Conservation (phyloP, 306 rosid species). For the Cucurbita ficifolia region DNA sequence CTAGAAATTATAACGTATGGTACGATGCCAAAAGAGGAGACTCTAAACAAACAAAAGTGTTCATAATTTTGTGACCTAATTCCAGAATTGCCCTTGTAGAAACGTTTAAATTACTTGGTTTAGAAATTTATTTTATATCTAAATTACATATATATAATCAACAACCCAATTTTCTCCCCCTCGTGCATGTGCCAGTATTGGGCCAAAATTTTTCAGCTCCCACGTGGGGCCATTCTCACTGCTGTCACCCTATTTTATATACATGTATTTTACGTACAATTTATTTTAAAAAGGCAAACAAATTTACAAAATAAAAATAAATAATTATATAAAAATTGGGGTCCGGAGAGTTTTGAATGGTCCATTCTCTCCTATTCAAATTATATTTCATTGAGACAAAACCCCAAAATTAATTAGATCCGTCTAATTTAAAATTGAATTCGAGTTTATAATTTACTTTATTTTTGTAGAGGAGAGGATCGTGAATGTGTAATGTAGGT, state of each 20-base stretch:
- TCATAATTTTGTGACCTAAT: background rate
- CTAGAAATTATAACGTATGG: background rate
- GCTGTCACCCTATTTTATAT: slow-evolving; percentile 2
- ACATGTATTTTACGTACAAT: background rate
- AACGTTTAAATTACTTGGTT: background rate
- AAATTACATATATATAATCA: background rate
- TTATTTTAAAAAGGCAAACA: background rate
- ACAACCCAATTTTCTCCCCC: background rate
- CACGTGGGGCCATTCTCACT: background rate
- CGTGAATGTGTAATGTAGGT: background rate
- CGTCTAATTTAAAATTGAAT: no score
- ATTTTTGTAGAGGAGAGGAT: background rate
- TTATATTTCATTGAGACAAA: background rate
- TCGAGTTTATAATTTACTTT: no score
- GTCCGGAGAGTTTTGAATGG: background rate
- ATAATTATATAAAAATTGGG: background rate
- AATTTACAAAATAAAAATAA: no score
- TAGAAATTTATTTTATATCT: background rate
- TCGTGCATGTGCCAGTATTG: slow-evolving; percentile 7
- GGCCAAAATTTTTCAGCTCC: background rate
- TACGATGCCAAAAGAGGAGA: background rate
- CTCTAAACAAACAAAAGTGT: background rate
- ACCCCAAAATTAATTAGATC: background rate
- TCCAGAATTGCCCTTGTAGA: background rate
- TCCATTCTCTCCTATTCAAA: background rate